A percentile compares a stretch with the other conserved stretches of the same genome.
Evolutionary conservation across 2,329 filamentous ascomycete species (phyloP).

Genomic region (Podosphaera leucotricha): DNA sequence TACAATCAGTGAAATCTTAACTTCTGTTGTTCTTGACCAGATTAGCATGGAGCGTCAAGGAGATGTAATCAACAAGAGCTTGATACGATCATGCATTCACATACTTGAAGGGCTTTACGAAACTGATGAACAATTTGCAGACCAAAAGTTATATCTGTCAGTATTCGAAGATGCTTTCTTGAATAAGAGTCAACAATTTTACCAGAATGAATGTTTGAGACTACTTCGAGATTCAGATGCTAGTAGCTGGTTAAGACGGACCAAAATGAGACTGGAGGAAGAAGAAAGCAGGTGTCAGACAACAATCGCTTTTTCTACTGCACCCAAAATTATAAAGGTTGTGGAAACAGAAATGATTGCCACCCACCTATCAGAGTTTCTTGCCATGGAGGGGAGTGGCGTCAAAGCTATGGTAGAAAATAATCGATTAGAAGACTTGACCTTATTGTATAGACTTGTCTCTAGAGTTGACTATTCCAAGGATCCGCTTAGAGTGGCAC

Average conservation of each 20-base stretch:
- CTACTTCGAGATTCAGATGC: constrained; percentile 61
- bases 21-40: constrained; percentile 67
- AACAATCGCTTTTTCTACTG: constrained; percentile 50
- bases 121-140: constrained; percentile 51
- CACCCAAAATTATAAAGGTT: constrained; percentile 48
- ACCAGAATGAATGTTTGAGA: constrained; percentile 47
- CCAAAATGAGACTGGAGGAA: constrained; percentile 50
- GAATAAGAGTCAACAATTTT: constrained; percentile 46
- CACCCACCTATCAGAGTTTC: constrained; percentile 55
- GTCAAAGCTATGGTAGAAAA: constrained; percentile 81
- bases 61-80: constrained; percentile 61
- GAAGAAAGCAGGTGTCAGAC: constrained; percentile 66
- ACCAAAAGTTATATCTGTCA: constrained; percentile 60
- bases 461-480: constrained; percentile 55
- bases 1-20: constrained; percentile 50
- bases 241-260: constrained; percentile 56
- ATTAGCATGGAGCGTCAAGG: constrained; percentile 81
- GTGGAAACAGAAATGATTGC: constrained; percentile 63
- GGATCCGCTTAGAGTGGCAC: constrained; percentile 38
- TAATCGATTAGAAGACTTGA: constrained; percentile 53
- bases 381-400: constrained; percentile 66
- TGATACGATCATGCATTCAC: constrained; percentile 61
- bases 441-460: constrained; percentile 61
- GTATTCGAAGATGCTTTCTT: constrained; percentile 65
- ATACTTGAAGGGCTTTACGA: constrained; percentile 86